A percentile compares a stretch with the other conserved stretches of the same genome.
Evolutionary conservation across 177 flowering plant species (phyloP).

Genomic region (Vitis hybrid): DNA sequence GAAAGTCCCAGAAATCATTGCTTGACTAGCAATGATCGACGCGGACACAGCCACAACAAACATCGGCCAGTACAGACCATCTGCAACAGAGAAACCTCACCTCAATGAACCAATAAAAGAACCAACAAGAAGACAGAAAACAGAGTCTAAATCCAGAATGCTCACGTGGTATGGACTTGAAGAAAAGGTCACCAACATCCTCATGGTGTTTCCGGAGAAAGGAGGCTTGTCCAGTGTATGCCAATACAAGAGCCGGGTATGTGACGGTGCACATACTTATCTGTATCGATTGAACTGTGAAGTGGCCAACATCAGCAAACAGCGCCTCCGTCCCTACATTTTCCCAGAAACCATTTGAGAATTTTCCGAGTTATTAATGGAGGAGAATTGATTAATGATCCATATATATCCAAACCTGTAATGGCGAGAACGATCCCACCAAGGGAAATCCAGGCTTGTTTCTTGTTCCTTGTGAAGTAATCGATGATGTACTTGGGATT

Average conservation of each 20-base stretch:
- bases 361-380: neutral
- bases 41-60: conserved; percentile 48
- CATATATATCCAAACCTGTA: conserved; percentile 24
- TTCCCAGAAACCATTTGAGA: neutral
- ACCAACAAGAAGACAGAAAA: neutral
- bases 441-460: conserved; percentile 45
- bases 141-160: neutral
- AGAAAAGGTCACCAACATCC: conserved; percentile 30
- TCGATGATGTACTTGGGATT: conserved; percentile 48
- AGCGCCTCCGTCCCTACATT: conserved; percentile 42
- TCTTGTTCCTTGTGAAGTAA: conserved; percentile 47
- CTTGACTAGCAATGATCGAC: conserved; percentile 55
- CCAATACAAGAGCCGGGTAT: conserved; percentile 34
- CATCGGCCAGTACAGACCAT: conserved; percentile 42
- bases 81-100: conserved; percentile 16
- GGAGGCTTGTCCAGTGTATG: conserved; percentile 47
- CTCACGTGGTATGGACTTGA: conserved; percentile 37
- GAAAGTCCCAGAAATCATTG: conserved; percentile 59
- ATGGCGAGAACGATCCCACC: conserved; percentile 45
- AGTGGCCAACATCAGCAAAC: conserved; percentile 54
- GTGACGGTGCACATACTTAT: conserved; percentile 35
- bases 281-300: conserved; percentile 40
- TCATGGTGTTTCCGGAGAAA: conserved; percentile 33
- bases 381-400: neutral
- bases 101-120: neutral